Percentiles rank a stretch among this genome's conserved stretches.
Conservation (phyloP, 345 rosid genomes). For the Eucalyptus cloeziana region DNA sequence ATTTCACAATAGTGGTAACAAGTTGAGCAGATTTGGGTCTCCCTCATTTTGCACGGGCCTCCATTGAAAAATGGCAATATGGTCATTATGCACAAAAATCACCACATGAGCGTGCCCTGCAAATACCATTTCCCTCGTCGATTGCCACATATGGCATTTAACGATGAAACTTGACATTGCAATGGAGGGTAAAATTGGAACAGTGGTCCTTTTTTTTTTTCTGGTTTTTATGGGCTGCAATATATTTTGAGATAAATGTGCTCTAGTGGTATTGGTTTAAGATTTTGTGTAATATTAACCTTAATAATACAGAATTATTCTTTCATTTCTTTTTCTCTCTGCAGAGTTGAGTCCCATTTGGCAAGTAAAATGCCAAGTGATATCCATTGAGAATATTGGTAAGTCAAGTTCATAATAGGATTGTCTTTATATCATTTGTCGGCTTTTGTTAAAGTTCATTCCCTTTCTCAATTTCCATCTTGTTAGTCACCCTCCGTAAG, state of each 20-base stretch:
- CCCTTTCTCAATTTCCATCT: not conserved
- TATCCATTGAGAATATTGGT: not conserved
- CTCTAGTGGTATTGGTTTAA: not conserved
- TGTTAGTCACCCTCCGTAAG: not conserved
- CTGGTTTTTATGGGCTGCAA: not conserved
- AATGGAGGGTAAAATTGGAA: not conserved
- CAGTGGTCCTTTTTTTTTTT: not conserved
- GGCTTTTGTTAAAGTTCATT: not conserved
- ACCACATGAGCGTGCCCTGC: too few relatives aligned
- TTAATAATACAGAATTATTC: not conserved
- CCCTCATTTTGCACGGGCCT: not conserved
- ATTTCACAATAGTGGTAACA: not conserved
- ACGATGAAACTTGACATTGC: not conserved
- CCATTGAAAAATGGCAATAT: not conserved
- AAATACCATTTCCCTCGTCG: not conserved
- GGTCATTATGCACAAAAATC: not conserved
- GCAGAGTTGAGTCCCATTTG: not conserved
- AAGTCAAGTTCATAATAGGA: not conserved
- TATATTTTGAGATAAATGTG: not conserved
- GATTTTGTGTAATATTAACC: not conserved
- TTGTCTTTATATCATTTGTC: not conserved
- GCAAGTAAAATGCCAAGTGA: not conserved
- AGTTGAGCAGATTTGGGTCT: not conserved
- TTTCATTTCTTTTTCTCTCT: not conserved
- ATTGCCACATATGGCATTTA: not conserved